These are phyloP conservation scores for Blastosporella zonata DNA, from an alignment of 1,284 basidiomycete species.

Conservation along the genomic window DNA sequence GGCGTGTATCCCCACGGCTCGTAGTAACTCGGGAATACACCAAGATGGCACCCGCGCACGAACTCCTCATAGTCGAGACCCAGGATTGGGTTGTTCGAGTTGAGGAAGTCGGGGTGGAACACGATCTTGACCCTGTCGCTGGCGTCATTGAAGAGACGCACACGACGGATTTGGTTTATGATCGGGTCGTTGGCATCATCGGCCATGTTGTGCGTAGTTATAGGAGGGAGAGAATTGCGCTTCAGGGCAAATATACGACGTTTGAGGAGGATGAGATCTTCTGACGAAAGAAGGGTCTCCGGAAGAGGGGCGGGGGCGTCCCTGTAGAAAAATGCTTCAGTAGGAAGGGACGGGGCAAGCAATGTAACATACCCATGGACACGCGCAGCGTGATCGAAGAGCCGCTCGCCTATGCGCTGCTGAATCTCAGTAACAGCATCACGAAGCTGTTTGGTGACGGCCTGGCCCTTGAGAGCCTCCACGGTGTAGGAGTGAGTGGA, in stretches of 20 bases:
- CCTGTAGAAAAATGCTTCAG: conserved; percentile 44
- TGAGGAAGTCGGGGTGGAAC: conserved; percentile 98
- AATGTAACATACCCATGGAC: conserved; percentile 74
- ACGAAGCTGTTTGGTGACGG: conserved; percentile 93
- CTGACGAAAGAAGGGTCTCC: conserved; percentile 74
- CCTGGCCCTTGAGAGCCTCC: conserved; percentile 97
- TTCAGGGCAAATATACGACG: conserved; percentile 95
- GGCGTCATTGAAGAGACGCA: conserved; percentile 85
- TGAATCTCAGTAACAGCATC: conserved; percentile 97
- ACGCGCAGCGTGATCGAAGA: conserved; percentile 92
- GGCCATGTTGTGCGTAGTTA: conserved; percentile 97
- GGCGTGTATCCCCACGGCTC: conserved; percentile 93
- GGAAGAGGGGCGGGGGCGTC: conserved; percentile 68
- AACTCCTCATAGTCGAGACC: conserved; percentile 99
- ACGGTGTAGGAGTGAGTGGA: conserved; percentile 95
- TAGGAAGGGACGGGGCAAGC: not conserved
- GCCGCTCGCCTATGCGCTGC: conserved; percentile 83
- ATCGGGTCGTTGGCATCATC: conserved; percentile 93
- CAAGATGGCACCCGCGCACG: conserved; percentile 95
- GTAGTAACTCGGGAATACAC: conserved; percentile 96
- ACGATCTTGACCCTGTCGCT: conserved; percentile 89
- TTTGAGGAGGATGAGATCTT: conserved; percentile 96
- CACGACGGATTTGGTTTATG: conserved; percentile 90
- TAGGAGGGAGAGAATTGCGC: conserved; percentile 88
- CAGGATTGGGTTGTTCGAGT: conserved; percentile 95